Evolutionary conservation across 2,329 filamentous ascomycete species (phyloP).

Genomic region (Arachnomyces sp.): DNA sequence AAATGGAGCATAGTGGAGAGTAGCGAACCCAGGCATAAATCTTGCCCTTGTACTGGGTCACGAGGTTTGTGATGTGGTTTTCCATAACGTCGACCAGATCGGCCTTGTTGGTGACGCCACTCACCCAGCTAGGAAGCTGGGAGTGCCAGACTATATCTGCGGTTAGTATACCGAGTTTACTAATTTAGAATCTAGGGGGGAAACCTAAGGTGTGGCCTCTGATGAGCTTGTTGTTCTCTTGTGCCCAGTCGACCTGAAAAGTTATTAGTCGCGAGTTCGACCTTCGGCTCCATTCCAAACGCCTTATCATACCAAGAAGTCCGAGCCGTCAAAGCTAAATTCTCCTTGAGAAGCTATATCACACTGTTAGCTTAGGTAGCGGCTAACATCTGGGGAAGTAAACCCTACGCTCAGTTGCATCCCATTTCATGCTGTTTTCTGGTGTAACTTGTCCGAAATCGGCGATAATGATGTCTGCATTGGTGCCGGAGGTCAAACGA

Average conservation of each 20-base stretch:
- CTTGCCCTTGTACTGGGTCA: constrained; percentile 51
- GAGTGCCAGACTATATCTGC: constrained; percentile 11
- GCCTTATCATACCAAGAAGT: constrained; percentile 7
- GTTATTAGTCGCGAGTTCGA: constrained; percentile 52
- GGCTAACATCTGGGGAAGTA: background rate
- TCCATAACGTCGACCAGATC: constrained; percentile 51
- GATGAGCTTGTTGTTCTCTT: constrained; percentile 49
- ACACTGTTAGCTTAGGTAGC: background rate
- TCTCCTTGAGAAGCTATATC: constrained; percentile 1
- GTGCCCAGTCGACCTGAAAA: constrained; percentile 54
- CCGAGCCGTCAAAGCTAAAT: background rate
- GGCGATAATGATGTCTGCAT: constrained; percentile 49
- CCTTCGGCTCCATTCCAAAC: constrained; percentile 32
- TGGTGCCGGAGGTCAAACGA: constrained; percentile 43
- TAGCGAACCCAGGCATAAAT: constrained; percentile 62
- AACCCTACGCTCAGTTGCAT: constrained; percentile 41
- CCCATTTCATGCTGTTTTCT: constrained; percentile 68
- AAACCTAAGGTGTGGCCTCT: constrained; percentile 58
- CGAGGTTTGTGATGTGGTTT: constrained; percentile 54
- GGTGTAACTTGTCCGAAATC: constrained; percentile 60
- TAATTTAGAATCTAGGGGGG: constrained; percentile 43
- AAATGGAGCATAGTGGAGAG: constrained; percentile 26
- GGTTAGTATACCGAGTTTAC: background rate
- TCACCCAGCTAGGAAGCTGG: constrained; percentile 49
- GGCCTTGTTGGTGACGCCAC: constrained; percentile 44